Percentiles rank a stretch among this genome's conserved stretches.
phyloP scores from a whole-genome alignment of 352 stramenopile genomes.

The Globisporangium middletonii region DNA sequence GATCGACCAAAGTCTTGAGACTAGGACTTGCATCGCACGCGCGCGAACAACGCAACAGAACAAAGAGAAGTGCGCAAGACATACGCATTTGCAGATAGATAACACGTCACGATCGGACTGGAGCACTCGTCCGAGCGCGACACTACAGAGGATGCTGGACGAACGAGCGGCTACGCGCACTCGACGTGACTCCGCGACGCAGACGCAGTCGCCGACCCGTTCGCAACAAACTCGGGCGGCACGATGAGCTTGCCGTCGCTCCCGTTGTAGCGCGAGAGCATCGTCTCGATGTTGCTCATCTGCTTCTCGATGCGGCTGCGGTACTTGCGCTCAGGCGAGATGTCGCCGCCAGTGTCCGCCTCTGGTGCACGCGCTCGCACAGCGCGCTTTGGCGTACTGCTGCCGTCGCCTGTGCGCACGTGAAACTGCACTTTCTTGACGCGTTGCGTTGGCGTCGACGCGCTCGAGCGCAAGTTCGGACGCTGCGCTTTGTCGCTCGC shows the following conservation, averaged over 20 bases:
- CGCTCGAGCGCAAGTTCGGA: not conserved
- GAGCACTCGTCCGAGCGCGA: too few relatives aligned
- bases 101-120: too few relatives aligned
- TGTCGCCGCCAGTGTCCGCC: not conserved
- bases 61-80: too few relatives aligned
- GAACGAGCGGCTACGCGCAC: too few relatives aligned
- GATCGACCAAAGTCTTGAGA: too few relatives aligned
- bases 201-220: not conserved
- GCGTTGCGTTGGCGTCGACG: conserved; percentile 4
- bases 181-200: not conserved
- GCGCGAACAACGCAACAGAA: too few relatives aligned
- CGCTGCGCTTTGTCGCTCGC: conserved; percentile 2
- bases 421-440: conserved; percentile 13
- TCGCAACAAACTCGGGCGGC: not conserved
- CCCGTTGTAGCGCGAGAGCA: conserved; percentile 13
- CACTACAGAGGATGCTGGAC: too few relatives aligned
- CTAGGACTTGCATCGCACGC: too few relatives aligned
- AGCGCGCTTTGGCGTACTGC: not conserved
- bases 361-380: not conserved
- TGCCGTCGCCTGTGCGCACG: not conserved
- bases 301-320: conserved; percentile 16
- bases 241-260: not conserved
- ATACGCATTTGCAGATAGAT: too few relatives aligned
- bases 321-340: conserved; percentile 25
- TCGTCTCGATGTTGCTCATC: conserved; percentile 14